Evolutionary conservation across 2,329 filamentous ascomycete genomes (phyloP), one percentile per base, ranked within the genome.

Genomic region (Arthrobotrys iridis): DNA sequence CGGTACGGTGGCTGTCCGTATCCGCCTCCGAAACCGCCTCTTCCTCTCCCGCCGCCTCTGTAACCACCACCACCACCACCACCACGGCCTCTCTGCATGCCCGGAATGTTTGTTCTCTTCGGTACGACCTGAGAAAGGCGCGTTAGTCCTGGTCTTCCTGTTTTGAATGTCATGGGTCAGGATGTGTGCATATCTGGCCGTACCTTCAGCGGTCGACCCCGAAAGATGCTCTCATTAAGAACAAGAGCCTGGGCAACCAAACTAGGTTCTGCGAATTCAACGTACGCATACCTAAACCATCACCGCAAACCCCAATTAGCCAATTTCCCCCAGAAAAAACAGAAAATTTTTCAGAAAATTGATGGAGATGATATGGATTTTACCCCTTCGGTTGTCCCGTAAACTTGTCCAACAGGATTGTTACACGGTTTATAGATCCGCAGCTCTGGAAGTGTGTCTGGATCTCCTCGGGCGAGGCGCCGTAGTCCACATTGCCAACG

Each of bases 311-410:
- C n/a, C n/a, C n/a, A n/a, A 55, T 15, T 18, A 63, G 22, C 41
- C 35, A 58, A 28, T 40, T 28, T 30, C 20, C n/a, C 28, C 22
- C 4, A 30, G 26, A n/a, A 20, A 60, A 45, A 11, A 40, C 48
- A 45, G 22, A 24, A 4, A 33, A 33, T 6, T 7, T 22, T 11
- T 13, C 10, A 15, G 37, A n/a, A 65, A 73, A 50, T 64, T 73
- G 10, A 41, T 41, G n/a, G 3, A 10, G 18, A 45, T 41, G 33
- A 20, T 26, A 37, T 28, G 20, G 43, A 46, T 24, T 90, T 83
- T 85, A 97, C 93, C 95, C 95, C 86, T 99, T 99, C n/a, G 95
- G 95, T 85, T 98, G 93, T 77, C 95, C 95, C 8, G 93, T 97
- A 81, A 97, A 98, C 85, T 99, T 99, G 85, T 99, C 95, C 79